Conservation (phyloP, 805 yeast genomes). For the Candida broadrunensis region DNA sequence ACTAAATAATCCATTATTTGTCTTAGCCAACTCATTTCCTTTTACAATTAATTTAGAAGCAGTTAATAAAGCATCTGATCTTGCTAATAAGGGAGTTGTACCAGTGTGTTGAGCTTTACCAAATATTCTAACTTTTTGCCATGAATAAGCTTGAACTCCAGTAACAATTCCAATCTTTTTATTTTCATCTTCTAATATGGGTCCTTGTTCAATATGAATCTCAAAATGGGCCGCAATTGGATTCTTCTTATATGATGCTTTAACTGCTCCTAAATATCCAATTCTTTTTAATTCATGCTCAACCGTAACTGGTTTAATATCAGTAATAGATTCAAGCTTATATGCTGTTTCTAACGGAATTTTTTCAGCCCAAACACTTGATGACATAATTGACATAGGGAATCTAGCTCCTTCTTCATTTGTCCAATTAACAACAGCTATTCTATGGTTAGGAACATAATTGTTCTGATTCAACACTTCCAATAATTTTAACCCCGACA, state of each 20-base stretch:
- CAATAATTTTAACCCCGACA: conserved; percentile 64
- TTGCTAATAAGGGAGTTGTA: conserved; percentile 60
- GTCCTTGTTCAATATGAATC: conserved; percentile 77
- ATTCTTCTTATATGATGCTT: conserved; percentile 46
- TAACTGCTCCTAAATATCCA: conserved; percentile 56
- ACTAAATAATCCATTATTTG: conserved; percentile 52
- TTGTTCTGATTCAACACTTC: conserved; percentile 61
- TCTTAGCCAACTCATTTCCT: conserved; percentile 53
- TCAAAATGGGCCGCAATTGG: conserved; percentile 71
- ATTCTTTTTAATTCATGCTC: conserved; percentile 55
- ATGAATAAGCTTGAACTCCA: conserved; percentile 64
- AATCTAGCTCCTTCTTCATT: conserved; percentile 80
- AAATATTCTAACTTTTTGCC: conserved; percentile 55
- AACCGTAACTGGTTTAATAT: conserved; percentile 46
- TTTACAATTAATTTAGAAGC: conserved; percentile 55
- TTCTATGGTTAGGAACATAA: conserved; percentile 60
- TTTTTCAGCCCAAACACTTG: conserved; percentile 64
- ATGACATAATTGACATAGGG: conserved; percentile 65
- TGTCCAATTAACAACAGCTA: conserved; percentile 67
- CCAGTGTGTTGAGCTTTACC: conserved; percentile 76
- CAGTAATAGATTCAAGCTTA: conserved; percentile 47
- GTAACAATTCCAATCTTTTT: conserved; percentile 63
- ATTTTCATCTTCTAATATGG: conserved; percentile 54
- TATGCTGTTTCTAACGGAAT: conserved; percentile 48
- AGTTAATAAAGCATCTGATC: conserved; percentile 61